Evolutionary conservation across 108 stramenopile genomes (phyloP), one percentile per base, ranked within the genome.

Genomic region (Skeletonema tropicum): DNA sequence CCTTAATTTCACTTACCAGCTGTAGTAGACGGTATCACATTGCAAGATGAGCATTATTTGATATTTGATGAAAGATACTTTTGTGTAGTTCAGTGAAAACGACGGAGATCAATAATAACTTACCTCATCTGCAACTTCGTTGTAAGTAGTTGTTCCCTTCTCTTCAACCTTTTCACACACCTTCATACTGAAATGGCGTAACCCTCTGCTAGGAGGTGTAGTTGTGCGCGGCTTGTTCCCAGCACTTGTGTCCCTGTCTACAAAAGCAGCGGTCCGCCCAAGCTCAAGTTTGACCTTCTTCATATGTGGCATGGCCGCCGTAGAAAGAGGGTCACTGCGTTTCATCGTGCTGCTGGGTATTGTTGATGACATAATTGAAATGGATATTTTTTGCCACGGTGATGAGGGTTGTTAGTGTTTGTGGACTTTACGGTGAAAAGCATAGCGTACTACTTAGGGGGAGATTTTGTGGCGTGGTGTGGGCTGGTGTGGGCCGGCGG

Each of bases 91-190:
- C 26, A 35, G 19, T 13, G 10, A 33, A 52, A 63, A 48, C 10
- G 25, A 21, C 13, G 52, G 25, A 29, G 29, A 41, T 12, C 21
- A 60, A 31, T 32, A 11, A 64, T 32, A 11, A 64, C 87, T 87
- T 29, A 98, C 87, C 82, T 98, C 96, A 77, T 98, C 95, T 38
- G 97, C 97, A 17, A 98, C 97, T 72, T 97, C 96, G 77, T 95
- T 98, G 88, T 98, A 97, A 19, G 90, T 90, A 15, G 97, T 98
- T 5, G 83, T 85, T 10, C 96, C 96, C 73, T 93, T 96, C 62
- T 95, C 92, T 82, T 98, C 90, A 13, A 98, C 97, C 79, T 95
- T 97, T 36, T 89, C 85, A 66, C 96, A 98, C 3, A 97, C 95
- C 75, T 94, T 95, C 83, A 92, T 89, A 66, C 89, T 90, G 64